Conservation (phyloP, 2,329 filamentous ascomycete genomes). For the Aspergillus sp. region DNA sequence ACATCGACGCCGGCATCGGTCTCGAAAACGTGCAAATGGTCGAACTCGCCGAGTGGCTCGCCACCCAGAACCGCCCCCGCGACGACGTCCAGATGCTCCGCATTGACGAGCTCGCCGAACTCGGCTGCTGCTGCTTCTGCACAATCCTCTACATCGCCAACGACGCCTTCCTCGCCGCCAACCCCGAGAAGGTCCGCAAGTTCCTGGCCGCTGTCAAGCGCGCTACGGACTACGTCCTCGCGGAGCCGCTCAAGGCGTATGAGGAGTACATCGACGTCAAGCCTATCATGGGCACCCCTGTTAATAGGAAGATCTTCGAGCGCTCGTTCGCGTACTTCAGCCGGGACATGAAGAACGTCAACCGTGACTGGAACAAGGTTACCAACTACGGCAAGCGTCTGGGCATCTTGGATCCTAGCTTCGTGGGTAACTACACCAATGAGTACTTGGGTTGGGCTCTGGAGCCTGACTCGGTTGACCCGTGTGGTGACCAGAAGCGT, state of each 20-base stretch:
- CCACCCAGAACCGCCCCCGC: conserved; percentile 54
- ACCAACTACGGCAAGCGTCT: conserved; percentile 69
- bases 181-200: conserved; percentile 58
- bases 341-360: conserved; percentile 66
- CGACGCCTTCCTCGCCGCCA: conserved; percentile 59
- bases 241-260: conserved; percentile 57
- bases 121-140: conserved; percentile 81
- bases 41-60: conserved; percentile 70
- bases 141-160: conserved; percentile 75
- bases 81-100: conserved; percentile 71
- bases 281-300: conserved; percentile 58
- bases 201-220: conserved; percentile 69
- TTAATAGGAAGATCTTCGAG: conserved; percentile 75
- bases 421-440: conserved; percentile 70
- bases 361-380: conserved; percentile 70
- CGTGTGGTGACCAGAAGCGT: conserved; percentile 65
- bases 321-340: conserved; percentile 72
- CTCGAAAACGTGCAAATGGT: conserved; percentile 81
- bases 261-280: conserved; percentile 66
- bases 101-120: conserved; percentile 71
- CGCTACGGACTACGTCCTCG: conserved; percentile 65
- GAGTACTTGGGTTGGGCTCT: conserved; percentile 61
- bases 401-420: conserved; percentile 57
- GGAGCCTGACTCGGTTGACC: conserved; percentile 59
- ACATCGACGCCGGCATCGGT: conserved; percentile 68